A percentile compares a stretch with the other conserved stretches of the same genome.
Conservation (phyloP, 306 rosid genomes). For the Argentina anserina region DNA sequence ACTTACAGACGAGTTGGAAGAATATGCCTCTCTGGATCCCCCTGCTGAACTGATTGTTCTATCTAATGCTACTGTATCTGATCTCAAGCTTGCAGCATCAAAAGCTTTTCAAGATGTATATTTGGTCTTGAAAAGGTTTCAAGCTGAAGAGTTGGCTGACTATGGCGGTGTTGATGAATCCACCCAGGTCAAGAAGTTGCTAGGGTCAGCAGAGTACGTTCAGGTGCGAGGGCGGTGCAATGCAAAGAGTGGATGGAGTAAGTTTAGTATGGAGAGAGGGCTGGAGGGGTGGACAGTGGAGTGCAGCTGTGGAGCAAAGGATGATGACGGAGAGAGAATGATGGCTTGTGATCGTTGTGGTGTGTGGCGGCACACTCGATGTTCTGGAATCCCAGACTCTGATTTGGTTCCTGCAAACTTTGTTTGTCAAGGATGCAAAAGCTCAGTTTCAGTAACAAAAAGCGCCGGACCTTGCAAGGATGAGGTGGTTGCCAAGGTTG, state of each 20-base stretch:
- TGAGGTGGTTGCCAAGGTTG: conserved; percentile 39
- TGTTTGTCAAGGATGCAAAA: conserved; percentile 66
- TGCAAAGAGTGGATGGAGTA: conserved; percentile 56
- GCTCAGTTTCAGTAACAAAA: conserved; percentile 25
- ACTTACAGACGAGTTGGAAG: conserved; percentile 56
- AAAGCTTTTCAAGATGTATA: conserved; percentile 85
- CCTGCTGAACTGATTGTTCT: conserved; percentile 70
- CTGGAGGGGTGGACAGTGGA: conserved; percentile 94
- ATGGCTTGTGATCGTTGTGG: conserved; percentile 82
- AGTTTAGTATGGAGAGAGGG: conserved; percentile 89
- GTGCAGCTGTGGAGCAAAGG: conserved; percentile 86
- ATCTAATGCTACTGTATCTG: conserved; percentile 61
- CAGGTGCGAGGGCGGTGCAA: conserved; percentile 64
- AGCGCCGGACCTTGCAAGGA: conserved; percentile 48
- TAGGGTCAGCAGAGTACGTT: conserved; percentile 48
- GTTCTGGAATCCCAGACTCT: conserved; percentile 64
- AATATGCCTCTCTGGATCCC: conserved; percentile 29
- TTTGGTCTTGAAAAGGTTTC: conserved; percentile 61
- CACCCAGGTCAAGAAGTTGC: conserved; percentile 56
- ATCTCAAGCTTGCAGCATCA: conserved; percentile 64
- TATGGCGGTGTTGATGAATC: conserved; percentile 63
- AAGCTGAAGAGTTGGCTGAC: conserved; percentile 65
- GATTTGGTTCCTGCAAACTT: conserved; percentile 67
- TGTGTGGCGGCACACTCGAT: conserved; percentile 89
- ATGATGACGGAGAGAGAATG: conserved; percentile 98